Base-by-base conservation (phyloP, 2,329 filamentous ascomycete genomes). In the Ceratocystis cubensis region DNA sequence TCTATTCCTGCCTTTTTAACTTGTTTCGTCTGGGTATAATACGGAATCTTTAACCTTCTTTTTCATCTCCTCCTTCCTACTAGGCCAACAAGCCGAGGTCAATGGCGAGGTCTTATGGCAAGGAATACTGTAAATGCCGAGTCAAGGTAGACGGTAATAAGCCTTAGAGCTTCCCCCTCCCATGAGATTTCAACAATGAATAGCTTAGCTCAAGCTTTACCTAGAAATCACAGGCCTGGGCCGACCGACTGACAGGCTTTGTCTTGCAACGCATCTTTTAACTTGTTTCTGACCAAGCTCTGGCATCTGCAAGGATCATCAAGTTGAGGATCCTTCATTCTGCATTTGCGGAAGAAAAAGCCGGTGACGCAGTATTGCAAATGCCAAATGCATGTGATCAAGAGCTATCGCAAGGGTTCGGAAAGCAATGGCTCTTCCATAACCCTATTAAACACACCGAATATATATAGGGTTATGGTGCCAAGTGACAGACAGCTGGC, bases 31-130 rank as follows among this genome's bases (percentile, higher is more conserved):
- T 48, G 61, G 7, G 22, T 3, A 37, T n/a, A 5, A 15, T 28
- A 62, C 20, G 61, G 41, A 33, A 30, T 28, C 41, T 46, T 45
- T 22, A 37, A 41, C 44, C 48, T 53, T 53, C 22, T 25, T 25
- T 53, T 15, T 10, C 25, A 15, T 22, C 3, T 10, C 48, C 10
- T 41, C 37, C 37, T 41, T 41, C 48, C 48, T 22, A 25, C 6
- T 28, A 25, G 28, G 15, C 45, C 25, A 63, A 48, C 25, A 41
- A 63, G 61, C 61, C 61, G 61, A 63, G 61, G 61, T 63, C 61
- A 33, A 63, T 15, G 56, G 33, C 56, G 33, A 37, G 56, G 56
- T 59, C 56, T 28, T 33, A 7, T 8, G 56, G 28, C 28, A 59
- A n/a, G 56, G 56, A 30, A 59, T 59, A 41, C 37, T 41, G 37